These are phyloP conservation scores for Hypseocharis bilobata DNA, from an alignment of 441 rosid genomes.

Conservation along the genomic window DNA sequence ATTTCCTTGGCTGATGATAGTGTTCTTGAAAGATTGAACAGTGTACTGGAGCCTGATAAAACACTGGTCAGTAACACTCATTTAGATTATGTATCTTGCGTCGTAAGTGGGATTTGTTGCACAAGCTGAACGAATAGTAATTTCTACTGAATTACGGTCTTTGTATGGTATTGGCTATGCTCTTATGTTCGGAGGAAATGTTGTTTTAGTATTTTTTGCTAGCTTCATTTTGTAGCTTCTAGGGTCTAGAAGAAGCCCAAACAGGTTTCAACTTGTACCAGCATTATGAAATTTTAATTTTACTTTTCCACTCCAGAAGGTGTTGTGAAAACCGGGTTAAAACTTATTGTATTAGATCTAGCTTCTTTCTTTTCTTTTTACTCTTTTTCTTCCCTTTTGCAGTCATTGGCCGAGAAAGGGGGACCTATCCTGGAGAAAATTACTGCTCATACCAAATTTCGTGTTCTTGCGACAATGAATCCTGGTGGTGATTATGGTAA, in stretches of 20 bases:
- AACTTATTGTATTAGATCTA: too few relatives aligned
- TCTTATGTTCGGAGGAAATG: neutral
- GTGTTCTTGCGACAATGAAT: constrained; percentile 94
- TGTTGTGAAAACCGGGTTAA: too few relatives aligned
- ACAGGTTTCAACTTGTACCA: too few relatives aligned
- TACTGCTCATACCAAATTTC: constrained; percentile 62
- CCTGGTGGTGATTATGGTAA: constrained; percentile 99
- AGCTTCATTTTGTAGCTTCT: too few relatives aligned
- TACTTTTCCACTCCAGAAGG: too few relatives aligned
- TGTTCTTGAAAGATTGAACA: constrained; percentile 85
- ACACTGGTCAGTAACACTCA: constrained; percentile 48
- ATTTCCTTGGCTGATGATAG: constrained; percentile 99
- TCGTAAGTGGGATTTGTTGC: neutral
- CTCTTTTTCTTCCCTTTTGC: constrained; percentile 19
- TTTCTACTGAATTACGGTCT: too few relatives aligned
- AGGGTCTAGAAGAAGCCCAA: too few relatives aligned
- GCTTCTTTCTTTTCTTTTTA: constrained; percentile 12
- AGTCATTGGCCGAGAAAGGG: constrained; percentile 98
- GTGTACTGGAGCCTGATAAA: constrained; percentile 91
- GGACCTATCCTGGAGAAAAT: constrained; percentile 68
- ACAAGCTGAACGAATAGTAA: neutral
- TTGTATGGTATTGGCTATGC: neutral
- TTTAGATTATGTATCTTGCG: constrained; percentile 4
- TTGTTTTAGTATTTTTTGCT: neutral
- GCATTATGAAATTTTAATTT: too few relatives aligned